These are phyloP conservation scores for Nyssa sinensis DNA, from an alignment of 148 eudicot species.

Conservation along the genomic window DNA sequence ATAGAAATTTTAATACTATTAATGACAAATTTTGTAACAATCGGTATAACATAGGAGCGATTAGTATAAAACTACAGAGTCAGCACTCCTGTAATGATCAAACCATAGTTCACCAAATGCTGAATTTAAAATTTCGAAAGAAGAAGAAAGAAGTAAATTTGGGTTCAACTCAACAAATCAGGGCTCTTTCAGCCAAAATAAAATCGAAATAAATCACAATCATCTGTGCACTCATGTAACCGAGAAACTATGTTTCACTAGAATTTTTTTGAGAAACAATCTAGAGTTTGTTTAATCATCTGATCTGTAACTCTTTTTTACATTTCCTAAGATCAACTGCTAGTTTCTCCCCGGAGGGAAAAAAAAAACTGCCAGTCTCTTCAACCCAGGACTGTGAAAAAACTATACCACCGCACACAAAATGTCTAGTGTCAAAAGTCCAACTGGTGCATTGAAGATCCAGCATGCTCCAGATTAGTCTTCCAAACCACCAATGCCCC, in stretches of 20 bases:
- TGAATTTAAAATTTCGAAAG: too few relatives aligned
- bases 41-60: too few relatives aligned
- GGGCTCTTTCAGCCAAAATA: neutral
- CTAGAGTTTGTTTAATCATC: neutral
- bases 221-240: neutral
- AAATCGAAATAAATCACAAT: neutral
- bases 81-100: too few relatives aligned
- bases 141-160: too few relatives aligned
- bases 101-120: too few relatives aligned
- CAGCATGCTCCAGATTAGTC: neutral
- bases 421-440: too few relatives aligned
- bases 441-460: neutral
- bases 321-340: neutral
- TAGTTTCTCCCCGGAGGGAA: neutral
- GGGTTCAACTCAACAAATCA: neutral
- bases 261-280: neutral
- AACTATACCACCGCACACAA: neutral
- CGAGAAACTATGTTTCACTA: neutral
- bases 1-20: too few relatives aligned
- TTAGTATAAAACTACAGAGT: too few relatives aligned
- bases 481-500: neutral
- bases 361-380: neutral
- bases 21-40: too few relatives aligned
- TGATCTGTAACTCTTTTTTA: neutral
- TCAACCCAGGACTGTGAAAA: neutral